Evolutionary conservation across 2,329 filamentous ascomycete species (phyloP), one percentile per base, ranked within the genome.

Genomic region (Beauveria caledonica): DNA sequence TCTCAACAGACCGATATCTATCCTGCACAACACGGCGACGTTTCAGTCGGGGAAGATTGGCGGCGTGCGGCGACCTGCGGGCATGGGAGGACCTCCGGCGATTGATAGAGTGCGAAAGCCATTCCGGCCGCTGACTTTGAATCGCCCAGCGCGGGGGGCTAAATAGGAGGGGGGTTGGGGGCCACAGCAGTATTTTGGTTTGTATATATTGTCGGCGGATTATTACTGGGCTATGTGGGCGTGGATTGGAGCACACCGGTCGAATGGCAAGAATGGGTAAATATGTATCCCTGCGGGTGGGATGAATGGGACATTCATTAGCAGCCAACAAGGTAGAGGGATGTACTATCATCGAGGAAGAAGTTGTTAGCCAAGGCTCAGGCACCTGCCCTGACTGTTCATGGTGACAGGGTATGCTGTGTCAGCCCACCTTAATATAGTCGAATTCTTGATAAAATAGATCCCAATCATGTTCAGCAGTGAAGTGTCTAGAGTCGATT

Each of bases 71-170:
- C 74, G 78, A 59, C 78, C 79, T 3, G 72, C 74, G 1, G 74
- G 75, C 0, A 65, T 83, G 44, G 77, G 75, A 3, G 73, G 76
- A 0, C 75, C 80, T 36, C 73, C 78, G 46, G 77, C 78, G 0
- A 76, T 84, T 67, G 77, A 81, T 54, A 76, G 75, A 64, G 67
- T 84, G 53, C 74, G 75, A 59, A 82, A 78, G 66, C 82, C 82
- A 6, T 85, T 85, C 61, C 84, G 82, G 70, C 80, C 79, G 48
- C 71, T 84, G 65, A 84, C 80, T 11, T 78, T 84, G 21, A 80
- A 77, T 61, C 74, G 78, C 33, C 71, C 72, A n/a, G 36, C 25
- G 4, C 13, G 52, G n/a, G 17, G 23, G 1, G 42, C 7, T 17
- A 17, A 21, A 29, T 29, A 44, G 39, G 17, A 27, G 8, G 17